Evolutionary conservation across 2,329 filamentous ascomycete species (phyloP).

Genomic region (Teratosphaeria gauchensis): DNA sequence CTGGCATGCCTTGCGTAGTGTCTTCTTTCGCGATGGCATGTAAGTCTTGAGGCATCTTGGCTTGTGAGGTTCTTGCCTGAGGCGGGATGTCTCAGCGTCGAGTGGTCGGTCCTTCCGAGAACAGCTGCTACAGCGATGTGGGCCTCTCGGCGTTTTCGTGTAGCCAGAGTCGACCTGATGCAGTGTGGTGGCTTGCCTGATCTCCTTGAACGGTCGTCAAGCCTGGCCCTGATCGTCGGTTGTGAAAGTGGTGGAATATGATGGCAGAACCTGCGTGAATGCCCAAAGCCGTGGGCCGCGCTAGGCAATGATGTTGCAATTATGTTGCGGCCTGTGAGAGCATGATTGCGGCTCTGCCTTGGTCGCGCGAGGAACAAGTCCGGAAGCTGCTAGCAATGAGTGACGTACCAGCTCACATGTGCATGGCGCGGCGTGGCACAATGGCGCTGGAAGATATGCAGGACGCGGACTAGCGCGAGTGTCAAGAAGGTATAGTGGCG

Average conservation of each 20-base stretch:
- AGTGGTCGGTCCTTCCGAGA: background rate
- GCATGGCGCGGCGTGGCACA: background rate
- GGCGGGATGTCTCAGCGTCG: background rate
- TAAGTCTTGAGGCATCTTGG: slow-evolving; percentile 34
- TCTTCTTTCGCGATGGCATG: slow-evolving; percentile 22
- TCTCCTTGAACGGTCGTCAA: background rate
- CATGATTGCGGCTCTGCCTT: background rate
- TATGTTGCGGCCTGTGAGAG: background rate
- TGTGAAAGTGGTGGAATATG: background rate
- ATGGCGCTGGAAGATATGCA: background rate
- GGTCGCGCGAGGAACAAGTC: background rate
- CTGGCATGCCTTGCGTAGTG: slow-evolving; percentile 10
- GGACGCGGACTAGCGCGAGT: background rate
- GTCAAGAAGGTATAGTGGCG: background rate
- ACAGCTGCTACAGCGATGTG: background rate
- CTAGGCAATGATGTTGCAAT: too few species aligned
- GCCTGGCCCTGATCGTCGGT: background rate
- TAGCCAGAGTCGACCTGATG: background rate
- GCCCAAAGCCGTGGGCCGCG: too few species aligned
- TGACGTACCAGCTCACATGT: background rate
- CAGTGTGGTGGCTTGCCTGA: background rate
- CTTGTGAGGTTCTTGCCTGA: background rate
- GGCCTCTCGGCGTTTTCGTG: background rate
- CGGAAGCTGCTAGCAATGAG: background rate
- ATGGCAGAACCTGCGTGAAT: too few species aligned